Conservation (phyloP, 176 grass and related monocot species). For the Oryza australiensis region DNA sequence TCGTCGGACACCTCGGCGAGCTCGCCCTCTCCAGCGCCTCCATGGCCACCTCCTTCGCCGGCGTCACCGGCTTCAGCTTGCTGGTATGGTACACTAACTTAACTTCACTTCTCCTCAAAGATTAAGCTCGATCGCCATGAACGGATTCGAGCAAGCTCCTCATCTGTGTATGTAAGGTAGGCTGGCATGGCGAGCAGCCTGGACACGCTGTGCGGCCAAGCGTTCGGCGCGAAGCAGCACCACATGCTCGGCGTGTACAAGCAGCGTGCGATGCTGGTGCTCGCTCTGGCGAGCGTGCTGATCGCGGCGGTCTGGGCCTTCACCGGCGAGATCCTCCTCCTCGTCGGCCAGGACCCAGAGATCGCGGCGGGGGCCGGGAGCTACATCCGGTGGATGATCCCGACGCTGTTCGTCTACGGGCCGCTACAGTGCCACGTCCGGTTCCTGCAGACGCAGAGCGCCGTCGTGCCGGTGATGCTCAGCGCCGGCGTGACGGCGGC, state of each 20-base stretch:
- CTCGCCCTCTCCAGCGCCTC: neutral
- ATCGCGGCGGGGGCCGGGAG: constrained; percentile 41
- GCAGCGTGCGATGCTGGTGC: constrained; percentile 48
- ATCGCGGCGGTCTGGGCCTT: constrained; percentile 27
- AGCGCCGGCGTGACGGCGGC: constrained; percentile 32
- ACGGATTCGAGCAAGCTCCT: neutral
- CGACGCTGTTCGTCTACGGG: constrained; percentile 37
- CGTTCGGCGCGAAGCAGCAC: constrained; percentile 43
- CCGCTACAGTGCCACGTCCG: constrained; percentile 35
- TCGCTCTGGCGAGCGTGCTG: constrained; percentile 30
- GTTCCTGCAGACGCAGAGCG: constrained; percentile 46
- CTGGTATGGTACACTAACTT: neutral
- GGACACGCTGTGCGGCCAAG: constrained; percentile 42
- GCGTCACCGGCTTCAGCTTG: constrained; percentile 1
- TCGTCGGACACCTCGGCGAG: constrained; percentile 7
- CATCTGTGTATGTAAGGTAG: neutral
- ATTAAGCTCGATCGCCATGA: neutral
- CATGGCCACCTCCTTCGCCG: neutral
- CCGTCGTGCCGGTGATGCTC: constrained; percentile 47
- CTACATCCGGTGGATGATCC: constrained; percentile 50
- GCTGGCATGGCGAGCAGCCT: neutral
- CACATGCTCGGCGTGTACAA: constrained; percentile 44
- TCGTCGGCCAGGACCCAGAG: constrained; percentile 42
- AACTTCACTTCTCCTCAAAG: neutral
- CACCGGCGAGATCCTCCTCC: constrained; percentile 41